Evolutionary conservation across 2,329 filamentous ascomycete species (phyloP), one percentile per base, ranked within the genome.

Genomic region (Claviceps citrina): DNA sequence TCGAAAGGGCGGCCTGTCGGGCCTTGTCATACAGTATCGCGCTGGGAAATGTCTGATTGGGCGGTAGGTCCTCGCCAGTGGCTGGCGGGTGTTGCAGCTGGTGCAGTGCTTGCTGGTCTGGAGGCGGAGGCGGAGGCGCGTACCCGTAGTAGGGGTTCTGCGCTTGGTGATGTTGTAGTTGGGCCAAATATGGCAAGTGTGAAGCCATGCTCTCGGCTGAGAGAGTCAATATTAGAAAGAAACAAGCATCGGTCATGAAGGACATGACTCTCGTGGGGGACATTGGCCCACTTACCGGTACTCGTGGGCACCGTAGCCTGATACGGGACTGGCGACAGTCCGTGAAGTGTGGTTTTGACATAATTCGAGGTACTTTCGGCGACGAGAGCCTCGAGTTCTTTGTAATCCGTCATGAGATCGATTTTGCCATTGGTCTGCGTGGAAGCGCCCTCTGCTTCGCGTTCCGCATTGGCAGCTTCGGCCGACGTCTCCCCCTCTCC

Each of bases 11-110:
- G 3, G 71, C 71, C 47, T 76, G 72, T 2, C 73, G 65, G 10
- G 73, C 73, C 39, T 68, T 67, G 44, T 76, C 71, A 42, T 76
- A 77, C 1, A 77, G 55, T 1, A 68, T 62, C 0, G 71, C 62
- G 16, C 70, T 76, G 0, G 72, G 65, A 16, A 64, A 68, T 4
- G 64, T 67, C 45, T 77, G 73, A 36, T 73, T 71, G 0, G 73
- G 73, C 3, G 73, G 73, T 0, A 76, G 51, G 20, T 61, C 61
- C 28, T 61, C 56, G 2, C 56, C 55, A 10, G 52, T 53, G 3
- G 47, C 52, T 5, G 51, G 52, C 10, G 47, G 53, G 12, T 46
- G 56, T 7, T 48, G 52, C 20, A 43, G 46, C 37, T 24, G 5
- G n/a, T n/a, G n/a, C n/a, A n/a, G n/a, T n/a, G n/a, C n/a, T n/a